Base-by-base conservation (phyloP, 352 stramenopile species). In the Phytophthora foliorum region DNA sequence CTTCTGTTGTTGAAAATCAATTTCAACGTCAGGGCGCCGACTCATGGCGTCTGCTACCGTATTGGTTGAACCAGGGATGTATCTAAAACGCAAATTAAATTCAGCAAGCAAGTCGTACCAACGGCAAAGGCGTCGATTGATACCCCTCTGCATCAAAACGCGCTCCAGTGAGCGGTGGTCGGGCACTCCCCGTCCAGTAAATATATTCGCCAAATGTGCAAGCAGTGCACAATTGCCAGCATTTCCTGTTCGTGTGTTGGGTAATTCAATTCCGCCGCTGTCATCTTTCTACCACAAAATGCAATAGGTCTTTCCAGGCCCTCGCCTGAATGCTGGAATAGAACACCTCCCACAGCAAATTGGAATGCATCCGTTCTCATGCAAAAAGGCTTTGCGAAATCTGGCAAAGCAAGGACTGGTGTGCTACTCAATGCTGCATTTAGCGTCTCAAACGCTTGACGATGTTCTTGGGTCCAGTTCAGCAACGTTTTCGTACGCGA, bases 161-260 rank as follows among this genome's bases (percentile, higher is more conserved):
- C 29, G 29, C 29, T 59, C 24, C 7, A 59, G 19, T 16, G 36
- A 59, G 5, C 10, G 36, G 6, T 49, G 22, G 16, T 32, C 29
- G 7, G 52, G n/a, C 36, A 46, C 19, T 36, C 52, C 39, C 52
- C 52, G 32, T 41, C 36, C 10, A 59, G 17, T 2, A 50, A 14
- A 14, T 59, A 59, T 4, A 59, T 22, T 29, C 36, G 4, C 52
- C 52, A 59, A 32, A 59, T 32, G 29, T 59, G 48, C 4, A 59
- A 49, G 5, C 52, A 59, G 17, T 49, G 52, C 14, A 49, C 38
- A 38, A 59, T 49, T 0, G 61, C 61, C 5, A 63, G 24, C 53
- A 69, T 57, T 41, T 69, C 52, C 14, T 63, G 42, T 32, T 71
- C 55, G 24, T 59, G 63, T 6, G 63, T 71, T 4, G 63, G 63